phyloP scores from a whole-genome alignment of 805 yeast species.

The Maudiozyma turicensis region DNA sequence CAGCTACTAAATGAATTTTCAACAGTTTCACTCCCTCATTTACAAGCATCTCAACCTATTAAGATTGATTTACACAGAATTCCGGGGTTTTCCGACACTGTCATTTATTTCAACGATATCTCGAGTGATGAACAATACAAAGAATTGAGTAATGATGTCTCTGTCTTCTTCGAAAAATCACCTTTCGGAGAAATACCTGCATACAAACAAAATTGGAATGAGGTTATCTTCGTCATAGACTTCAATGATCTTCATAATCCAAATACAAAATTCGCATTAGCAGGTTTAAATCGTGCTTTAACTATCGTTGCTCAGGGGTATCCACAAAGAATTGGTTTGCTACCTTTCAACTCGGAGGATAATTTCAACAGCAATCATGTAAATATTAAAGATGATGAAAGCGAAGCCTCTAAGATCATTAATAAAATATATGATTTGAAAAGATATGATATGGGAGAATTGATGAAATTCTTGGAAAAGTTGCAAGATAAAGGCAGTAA shows the following conservation, averaged over 20 bases:
- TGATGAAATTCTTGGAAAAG: slow-evolving; percentile 14
- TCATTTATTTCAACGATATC: slow-evolving; percentile 71
- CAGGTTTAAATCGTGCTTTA: slow-evolving; percentile 40
- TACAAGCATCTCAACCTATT: slow-evolving; percentile 23
- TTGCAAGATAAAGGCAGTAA: slow-evolving; percentile 8
- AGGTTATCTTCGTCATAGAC: slow-evolving; percentile 59
- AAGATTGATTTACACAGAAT: slow-evolving; percentile 27
- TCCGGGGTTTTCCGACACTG: slow-evolving; percentile 28
- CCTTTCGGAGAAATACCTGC: slow-evolving; percentile 59
- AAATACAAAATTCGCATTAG: slow-evolving; percentile 33
- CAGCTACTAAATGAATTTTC: slow-evolving; percentile 16
- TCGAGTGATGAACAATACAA: slow-evolving; percentile 51
- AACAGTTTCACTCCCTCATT: slow-evolving; percentile 13
- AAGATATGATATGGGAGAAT: slow-evolving; percentile 6
- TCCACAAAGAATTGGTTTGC: slow-evolving; percentile 73
- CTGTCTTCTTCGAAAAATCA: slow-evolving; percentile 37
- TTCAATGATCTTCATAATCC: slow-evolving; percentile 32
- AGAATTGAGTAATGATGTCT: slow-evolving; percentile 34
- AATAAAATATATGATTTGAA: slow-evolving; percentile 21
- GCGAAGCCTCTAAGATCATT: slow-evolving; percentile 4
- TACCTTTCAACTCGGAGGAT: slow-evolving; percentile 42
- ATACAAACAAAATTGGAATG: slow-evolving; percentile 64
- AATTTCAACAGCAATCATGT: not conserved
- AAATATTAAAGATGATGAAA: not conserved
- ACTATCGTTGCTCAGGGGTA: slow-evolving; percentile 43